phyloP scores from a whole-genome alignment of 257 asterid genomes.

The Paraleonurus japonicus region DNA sequence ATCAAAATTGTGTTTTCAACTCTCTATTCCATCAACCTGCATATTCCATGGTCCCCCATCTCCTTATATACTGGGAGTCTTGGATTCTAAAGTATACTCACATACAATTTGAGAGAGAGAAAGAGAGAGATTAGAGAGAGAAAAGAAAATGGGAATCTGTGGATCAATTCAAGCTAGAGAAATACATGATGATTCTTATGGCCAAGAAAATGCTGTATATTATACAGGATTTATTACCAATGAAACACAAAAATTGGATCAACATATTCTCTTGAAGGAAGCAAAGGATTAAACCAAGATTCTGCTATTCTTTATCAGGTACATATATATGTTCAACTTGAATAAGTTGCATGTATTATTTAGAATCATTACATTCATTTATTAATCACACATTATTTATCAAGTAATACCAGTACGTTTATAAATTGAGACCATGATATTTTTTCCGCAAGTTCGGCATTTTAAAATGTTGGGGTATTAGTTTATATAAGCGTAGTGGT shows the following conservation, averaged over 20 bases:
- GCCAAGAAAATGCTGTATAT: constrained; percentile 55
- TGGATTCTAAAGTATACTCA: constrained; percentile 28
- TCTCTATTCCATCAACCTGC: constrained; percentile 27
- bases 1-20: constrained; percentile 32
- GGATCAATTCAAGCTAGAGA: constrained; percentile 53
- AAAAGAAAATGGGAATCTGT: constrained; percentile 43
- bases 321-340: background rate
- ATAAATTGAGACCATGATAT: too few relatives aligned
- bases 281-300: constrained; percentile 80
- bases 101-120: constrained; percentile 14
- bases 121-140: too few relatives aligned
- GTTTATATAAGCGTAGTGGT: too few relatives aligned
- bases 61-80: constrained; percentile 36
- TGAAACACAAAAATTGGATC: constrained; percentile 47
- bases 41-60: constrained; percentile 43
- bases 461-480: too few relatives aligned
- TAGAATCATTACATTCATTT: too few relatives aligned
- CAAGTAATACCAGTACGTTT: too few relatives aligned
- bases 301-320: constrained; percentile 73
- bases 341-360: too few relatives aligned
- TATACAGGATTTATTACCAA: constrained; percentile 23
- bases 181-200: constrained; percentile 58
- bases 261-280: constrained; percentile 54
- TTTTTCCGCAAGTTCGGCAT: too few relatives aligned
- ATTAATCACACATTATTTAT: too few relatives aligned